Evolutionary conservation across 2,329 filamentous ascomycete genomes (phyloP).

Genomic region (Aspergillus brunneoviolaceus): DNA sequence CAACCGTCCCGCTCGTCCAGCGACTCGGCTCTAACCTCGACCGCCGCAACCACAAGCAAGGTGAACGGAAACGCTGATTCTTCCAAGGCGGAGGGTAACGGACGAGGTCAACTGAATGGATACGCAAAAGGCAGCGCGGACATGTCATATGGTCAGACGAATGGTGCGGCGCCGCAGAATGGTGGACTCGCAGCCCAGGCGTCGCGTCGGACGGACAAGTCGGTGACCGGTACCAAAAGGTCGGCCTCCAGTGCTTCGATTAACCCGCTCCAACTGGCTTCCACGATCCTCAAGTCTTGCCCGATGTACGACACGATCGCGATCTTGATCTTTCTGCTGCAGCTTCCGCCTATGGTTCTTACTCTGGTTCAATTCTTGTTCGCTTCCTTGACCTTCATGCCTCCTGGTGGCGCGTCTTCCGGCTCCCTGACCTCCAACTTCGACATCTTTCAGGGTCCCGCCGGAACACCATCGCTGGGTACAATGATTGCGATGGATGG

Average conservation of each 20-base stretch:
- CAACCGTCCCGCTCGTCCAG: slow-evolving; percentile 39
- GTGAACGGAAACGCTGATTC: slow-evolving; percentile 30
- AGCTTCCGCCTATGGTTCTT: slow-evolving; percentile 82
- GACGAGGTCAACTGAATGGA: slow-evolving; percentile 36
- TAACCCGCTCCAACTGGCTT: slow-evolving; percentile 72
- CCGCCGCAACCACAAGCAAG: slow-evolving; percentile 26
- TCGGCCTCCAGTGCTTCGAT: slow-evolving; percentile 51
- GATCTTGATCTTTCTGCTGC: slow-evolving; percentile 92
- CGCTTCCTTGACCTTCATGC: slow-evolving; percentile 87
- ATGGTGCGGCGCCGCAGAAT: slow-evolving; percentile 31
- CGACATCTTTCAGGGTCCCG: slow-evolving; percentile 86
- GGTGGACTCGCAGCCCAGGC: slow-evolving; percentile 29
- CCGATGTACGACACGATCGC: slow-evolving; percentile 93
- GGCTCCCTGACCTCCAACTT: slow-evolving; percentile 75
- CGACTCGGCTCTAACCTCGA: slow-evolving; percentile 34
- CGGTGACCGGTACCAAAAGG: slow-evolving; percentile 31
- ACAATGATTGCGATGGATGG: slow-evolving; percentile 83
- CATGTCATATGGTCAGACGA: slow-evolving; percentile 37
- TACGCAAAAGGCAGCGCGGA: slow-evolving; percentile 36
- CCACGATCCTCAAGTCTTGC: slow-evolving; percentile 84
- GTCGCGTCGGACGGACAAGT: slow-evolving; percentile 33
- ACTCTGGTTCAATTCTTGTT: slow-evolving; percentile 90
- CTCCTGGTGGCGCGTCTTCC: slow-evolving; percentile 74
- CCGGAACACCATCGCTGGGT: slow-evolving; percentile 80
- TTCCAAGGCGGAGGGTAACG: slow-evolving; percentile 37